Evolutionary conservation across 495 filamentous ascomycete genomes (phyloP), one percentile per base, ranked within the genome.

Genomic region (Echria macrotheca): DNA sequence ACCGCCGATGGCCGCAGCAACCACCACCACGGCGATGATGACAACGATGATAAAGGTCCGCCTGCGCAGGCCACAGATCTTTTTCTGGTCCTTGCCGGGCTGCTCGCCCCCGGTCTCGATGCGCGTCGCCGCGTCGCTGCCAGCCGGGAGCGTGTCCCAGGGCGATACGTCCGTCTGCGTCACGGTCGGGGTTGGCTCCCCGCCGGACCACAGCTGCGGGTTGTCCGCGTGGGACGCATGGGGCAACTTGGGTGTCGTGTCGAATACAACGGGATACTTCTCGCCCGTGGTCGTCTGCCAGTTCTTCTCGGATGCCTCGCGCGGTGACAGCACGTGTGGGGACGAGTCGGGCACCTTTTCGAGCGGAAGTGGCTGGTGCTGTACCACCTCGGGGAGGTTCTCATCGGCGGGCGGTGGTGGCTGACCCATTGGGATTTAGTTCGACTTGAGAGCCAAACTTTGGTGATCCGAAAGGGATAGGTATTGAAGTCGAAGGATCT

Each of bases 351-450:
- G 39, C 2, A 31, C 12, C 4, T 5, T 12, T 25, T 57, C 52
- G 21, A 56, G 54, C 32, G 56, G 47, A 1, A 54, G 21, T 7
- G 22, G 46, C 24, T 21, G 44, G 9, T 49, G 21, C 8, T 19
- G 35, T n/a, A 52, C 49, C 11, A 59, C 60, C 60, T 63, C 60
- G 11, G 60, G 60, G 32, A 58, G 53, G 54, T 59, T 32, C 11
- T 61, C 57, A 36, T 58, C 57, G 6, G 28, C 28, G 28, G n/a
- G n/a, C n/a, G n/a, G n/a, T n/a, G n/a, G n/a, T n/a, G n/a, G n/a
- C n/a, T n/a, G n/a, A n/a, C n/a, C n/a, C n/a, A n/a, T n/a, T n/a
- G n/a, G n/a, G n/a, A n/a, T n/a, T n/a, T n/a, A n/a, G n/a, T n/a
- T n/a, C n/a, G n/a, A n/a, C n/a, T n/a, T n/a, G n/a, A n/a, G n/a